Evolutionary conservation across 371 early-diverging fungal genomes (phyloP).

Genomic region (Amoeboradix gromovi): DNA sequence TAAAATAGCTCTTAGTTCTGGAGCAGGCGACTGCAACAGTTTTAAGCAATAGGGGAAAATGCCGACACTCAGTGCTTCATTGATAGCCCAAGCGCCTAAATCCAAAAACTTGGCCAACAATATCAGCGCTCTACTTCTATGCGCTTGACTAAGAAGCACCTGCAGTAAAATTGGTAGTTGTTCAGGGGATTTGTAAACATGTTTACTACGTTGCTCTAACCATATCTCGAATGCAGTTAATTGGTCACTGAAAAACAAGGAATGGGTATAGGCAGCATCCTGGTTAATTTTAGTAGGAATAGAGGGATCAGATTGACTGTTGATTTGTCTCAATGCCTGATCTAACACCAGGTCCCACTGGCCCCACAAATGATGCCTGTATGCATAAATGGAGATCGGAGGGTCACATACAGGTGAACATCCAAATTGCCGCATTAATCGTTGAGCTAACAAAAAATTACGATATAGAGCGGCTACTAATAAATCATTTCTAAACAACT

Average conservation of each 20-base stretch:
- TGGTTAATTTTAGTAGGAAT: slow-evolving; percentile 6
- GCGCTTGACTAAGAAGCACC: slow-evolving; percentile 70
- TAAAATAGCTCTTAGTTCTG: slow-evolving; percentile 65
- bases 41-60: slow-evolving; percentile 88
- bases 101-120: slow-evolving; percentile 66
- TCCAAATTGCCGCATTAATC: slow-evolving; percentile 67
- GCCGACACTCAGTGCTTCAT: slow-evolving; percentile 67
- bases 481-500: slow-evolving; percentile 72
- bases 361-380: slow-evolving; percentile 84
- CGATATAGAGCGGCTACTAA: slow-evolving; percentile 80
- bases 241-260: slow-evolving; percentile 74
- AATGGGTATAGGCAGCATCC: slow-evolving; percentile 29
- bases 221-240: slow-evolving; percentile 85
- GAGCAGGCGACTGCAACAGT: slow-evolving; percentile 69
- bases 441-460: slow-evolving; percentile 73
- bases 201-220: slow-evolving; percentile 34
- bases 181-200: slow-evolving; percentile 36
- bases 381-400: slow-evolving; percentile 35
- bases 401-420: slow-evolving; percentile 63
- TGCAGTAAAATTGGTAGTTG: slow-evolving; percentile 85
- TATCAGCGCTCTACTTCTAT: slow-evolving; percentile 63
- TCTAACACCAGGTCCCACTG: slow-evolving; percentile 84
- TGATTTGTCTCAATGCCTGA: slow-evolving; percentile 59
- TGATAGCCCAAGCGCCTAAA: slow-evolving; percentile 78
- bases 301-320: no score